Base-by-base conservation (phyloP, 805 yeast genomes). In the Jamesozyma hellenica region DNA sequence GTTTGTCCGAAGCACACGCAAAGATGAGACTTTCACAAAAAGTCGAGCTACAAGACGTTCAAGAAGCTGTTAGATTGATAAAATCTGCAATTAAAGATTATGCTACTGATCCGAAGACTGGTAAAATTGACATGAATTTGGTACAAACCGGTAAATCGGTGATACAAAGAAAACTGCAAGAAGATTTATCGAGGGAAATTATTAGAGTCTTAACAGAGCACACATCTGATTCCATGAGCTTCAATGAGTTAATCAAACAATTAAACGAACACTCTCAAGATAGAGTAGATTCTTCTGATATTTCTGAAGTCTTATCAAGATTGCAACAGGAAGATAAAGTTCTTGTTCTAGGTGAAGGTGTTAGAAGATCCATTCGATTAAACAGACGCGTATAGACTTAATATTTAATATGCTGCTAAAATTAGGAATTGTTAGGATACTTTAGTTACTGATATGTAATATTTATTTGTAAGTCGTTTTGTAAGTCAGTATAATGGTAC, bases 51-150 rank as follows among this genome's bases (percentile, higher is more conserved):
- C 70, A 69, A 23, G 99, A 92, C 60, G 98, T 92, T 5, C 70
- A 72, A 44, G 99, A 92, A 59, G 95, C 97, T 0, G 96, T 88
- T 3, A 74, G 99, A 49, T 69, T 92, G 49, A 92, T 90, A 57
- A 79, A 82, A 51, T 75, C 94, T 3, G 99, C 99, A 12, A 84
- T 92, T 48, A 92, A 92, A 60, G 97, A 92, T 48, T 92, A 92
- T 59, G 99, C 99, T 13, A 92, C 96, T 3, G 99, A 92, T 65
- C 98, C 98, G 18, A 68, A 80, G 28, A 90, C 98, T 0, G 99
- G 99, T 25, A 75, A 92, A 53, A 92, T 92, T 49, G 98, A 92
- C 58, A 87, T 92, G 96, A 96, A 87, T 59, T 69, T 92, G 58
- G 88, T 92, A 23, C 96, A 90, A 64, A 92, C 97, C 0, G 98